These are phyloP conservation scores for Inonotus obliquus DNA, from an alignment of 1,284 basidiomycete species.

Conservation along the genomic window DNA sequence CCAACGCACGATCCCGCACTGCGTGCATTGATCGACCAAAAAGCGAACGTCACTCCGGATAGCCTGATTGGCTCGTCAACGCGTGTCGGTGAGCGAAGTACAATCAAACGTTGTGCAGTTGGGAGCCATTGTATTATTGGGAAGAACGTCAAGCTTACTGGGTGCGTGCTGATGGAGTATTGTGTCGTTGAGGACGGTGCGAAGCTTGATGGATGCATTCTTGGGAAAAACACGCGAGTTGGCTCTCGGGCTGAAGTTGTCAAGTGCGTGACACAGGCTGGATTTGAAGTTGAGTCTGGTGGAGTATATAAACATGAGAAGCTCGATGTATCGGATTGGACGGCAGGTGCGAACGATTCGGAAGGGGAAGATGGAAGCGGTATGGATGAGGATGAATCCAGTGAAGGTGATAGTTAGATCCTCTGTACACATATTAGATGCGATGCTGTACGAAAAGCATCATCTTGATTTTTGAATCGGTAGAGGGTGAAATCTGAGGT, in stretches of 20 bases:
- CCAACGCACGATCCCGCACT: slow-evolving; percentile 45
- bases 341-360: slow-evolving; percentile 33
- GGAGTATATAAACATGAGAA: slow-evolving; percentile 62
- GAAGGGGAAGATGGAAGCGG: slow-evolving; percentile 25
- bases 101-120: slow-evolving; percentile 84
- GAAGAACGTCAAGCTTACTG: slow-evolving; percentile 78
- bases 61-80: slow-evolving; percentile 80
- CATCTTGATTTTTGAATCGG: too few species aligned
- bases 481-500: too few species aligned
- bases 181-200: slow-evolving; percentile 88
- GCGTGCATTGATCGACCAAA: slow-evolving; percentile 64
- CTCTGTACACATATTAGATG: too few species aligned
- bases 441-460: too few species aligned
- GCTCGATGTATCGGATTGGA: slow-evolving; percentile 60
- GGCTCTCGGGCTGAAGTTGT: slow-evolving; percentile 77
- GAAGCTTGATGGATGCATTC: slow-evolving; percentile 85
- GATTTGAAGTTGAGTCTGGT: slow-evolving; percentile 74
- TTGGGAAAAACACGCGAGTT: slow-evolving; percentile 79
- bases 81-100: slow-evolving; percentile 78
- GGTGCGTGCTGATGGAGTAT: slow-evolving; percentile 89
- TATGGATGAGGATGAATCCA: slow-evolving; percentile 25
- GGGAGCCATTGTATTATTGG: slow-evolving; percentile 89
- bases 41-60: slow-evolving; percentile 84
- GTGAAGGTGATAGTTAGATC: background rate
- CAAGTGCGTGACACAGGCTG: slow-evolving; percentile 84